Percentiles rank a stretch among this genome's conserved stretches.
phyloP scores from a whole-genome alignment of 2,329 filamentous ascomycete species.

The Ciborinia camelliae region DNA sequence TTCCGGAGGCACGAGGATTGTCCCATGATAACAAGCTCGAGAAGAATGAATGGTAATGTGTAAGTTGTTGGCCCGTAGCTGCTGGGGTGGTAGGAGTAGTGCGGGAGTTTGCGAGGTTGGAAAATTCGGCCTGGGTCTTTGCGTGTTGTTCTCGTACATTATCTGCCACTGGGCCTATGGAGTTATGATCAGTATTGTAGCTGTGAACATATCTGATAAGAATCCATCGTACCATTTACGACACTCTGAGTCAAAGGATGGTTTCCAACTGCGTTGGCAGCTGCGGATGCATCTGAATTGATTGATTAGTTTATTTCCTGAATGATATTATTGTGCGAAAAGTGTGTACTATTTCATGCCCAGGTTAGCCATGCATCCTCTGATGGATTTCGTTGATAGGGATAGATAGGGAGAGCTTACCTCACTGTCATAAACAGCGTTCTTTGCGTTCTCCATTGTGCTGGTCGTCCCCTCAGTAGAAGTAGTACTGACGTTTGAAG shows the following conservation, averaged over 20 bases:
- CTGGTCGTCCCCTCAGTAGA: conserved; percentile 6
- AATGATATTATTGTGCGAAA: not conserved
- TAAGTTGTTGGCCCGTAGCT: conserved; percentile 60
- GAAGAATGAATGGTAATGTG: conserved; percentile 70
- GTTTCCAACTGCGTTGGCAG: conserved; percentile 36
- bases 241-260: conserved; percentile 37
- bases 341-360: conserved; percentile 7
- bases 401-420: conserved; percentile 7
- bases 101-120: conserved; percentile 56
- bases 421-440: conserved; percentile 17
- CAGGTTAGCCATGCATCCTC: conserved; percentile 2
- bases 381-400: not conserved
- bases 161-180: conserved; percentile 55
- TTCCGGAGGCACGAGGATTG: conserved; percentile 62
- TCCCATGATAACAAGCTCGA: conserved; percentile 66
- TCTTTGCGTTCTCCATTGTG: conserved; percentile 19
- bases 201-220: conserved; percentile 14
- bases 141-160: conserved; percentile 55
- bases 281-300: conserved; percentile 33
- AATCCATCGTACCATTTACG: conserved; percentile 32
- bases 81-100: conserved; percentile 51
- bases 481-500: conserved; percentile 13
- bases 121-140: conserved; percentile 55
- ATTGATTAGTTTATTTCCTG: conserved; percentile 25
- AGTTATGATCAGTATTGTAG: conserved; percentile 19